Percentiles rank a stretch among this genome's conserved stretches.
phyloP scores from a whole-genome alignment of 2,329 filamentous ascomycete species.

The Epichloe uncinata region DNA sequence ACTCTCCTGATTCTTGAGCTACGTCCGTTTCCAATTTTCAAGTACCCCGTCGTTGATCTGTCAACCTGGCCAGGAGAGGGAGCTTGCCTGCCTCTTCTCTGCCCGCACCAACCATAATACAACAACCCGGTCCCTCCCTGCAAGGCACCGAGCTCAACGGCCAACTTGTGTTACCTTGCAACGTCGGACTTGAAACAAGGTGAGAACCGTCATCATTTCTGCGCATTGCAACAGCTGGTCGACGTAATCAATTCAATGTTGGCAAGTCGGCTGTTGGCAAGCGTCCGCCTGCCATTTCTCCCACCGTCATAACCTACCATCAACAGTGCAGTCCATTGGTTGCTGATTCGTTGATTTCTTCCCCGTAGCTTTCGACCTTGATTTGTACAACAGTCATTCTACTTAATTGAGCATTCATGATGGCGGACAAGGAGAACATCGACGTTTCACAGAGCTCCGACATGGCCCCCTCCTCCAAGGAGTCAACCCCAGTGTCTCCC shows the following conservation, averaged over 20 bases:
- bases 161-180: conserved; percentile 1
- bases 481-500: conserved; percentile 18
- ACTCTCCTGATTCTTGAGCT: not conserved
- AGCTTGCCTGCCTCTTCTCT: not conserved
- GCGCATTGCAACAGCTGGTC: not conserved
- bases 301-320: too few species aligned
- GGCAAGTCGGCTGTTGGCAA: not conserved
- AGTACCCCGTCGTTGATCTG: not conserved
- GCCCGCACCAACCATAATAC: not conserved
- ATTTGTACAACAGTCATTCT: not conserved
- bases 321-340: not conserved
- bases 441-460: conserved; percentile 32
- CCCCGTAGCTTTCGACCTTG: not conserved
- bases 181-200: conserved; percentile 1
- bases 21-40: not conserved
- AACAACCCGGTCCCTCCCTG: not conserved
- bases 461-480: conserved; percentile 16
- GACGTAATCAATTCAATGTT: not conserved
- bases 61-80: not conserved
- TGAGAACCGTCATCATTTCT: not conserved
- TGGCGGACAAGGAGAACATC: conserved; percentile 35
- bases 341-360: not conserved
- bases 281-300: not conserved
- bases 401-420: conserved; percentile 13
- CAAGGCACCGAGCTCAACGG: conserved; percentile 2